Base-by-base conservation (phyloP, 2,329 filamentous ascomycete genomes). In the Arthroderma sp. region DNA sequence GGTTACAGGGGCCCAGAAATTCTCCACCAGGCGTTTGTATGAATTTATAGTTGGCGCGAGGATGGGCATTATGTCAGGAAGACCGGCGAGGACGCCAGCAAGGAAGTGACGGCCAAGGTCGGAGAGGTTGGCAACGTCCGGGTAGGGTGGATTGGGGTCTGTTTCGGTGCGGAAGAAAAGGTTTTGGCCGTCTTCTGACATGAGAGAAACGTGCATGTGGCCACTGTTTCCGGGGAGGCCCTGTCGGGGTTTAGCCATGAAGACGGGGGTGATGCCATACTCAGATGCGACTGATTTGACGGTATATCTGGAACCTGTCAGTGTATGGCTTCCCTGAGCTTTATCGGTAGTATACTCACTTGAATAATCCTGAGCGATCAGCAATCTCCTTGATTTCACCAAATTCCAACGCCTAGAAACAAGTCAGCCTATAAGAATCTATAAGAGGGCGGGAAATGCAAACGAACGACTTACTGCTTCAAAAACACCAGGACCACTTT, bases 1-100 rank as follows among this genome's bases (percentile, higher is more conserved):
- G 0, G 89, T 95, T 4, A 98, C 91, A 0, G 91, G 91, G 0
- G 91, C 91, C 91, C 91, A 98, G 67, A 95, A 96, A 67, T 96
- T 96, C 70, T 98, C 91, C 2, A 98, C 91, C 0, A 98, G 75
- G 3, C 91, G 81, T 68, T 98, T 98, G 73, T 98, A 98, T 49
- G 85, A 94, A 73, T 98, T 98, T 58, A 98, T 77, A 1, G 86
- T 98, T 0, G 91, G 91, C 1, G 89, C 91, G 8, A 98, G 72
- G 47, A 96, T 72, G 1, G 91, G 91, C 91, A 98, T 98, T 53
- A 96, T 78, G 58, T 95, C 86, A 2, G 91, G 86, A 3, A 98
- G 74, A 9, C 89, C 91, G 27, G 85, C 81, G 0, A 98, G 73
- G 1, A 98, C 65, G 5, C 91, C 91, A 0, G 91, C 91, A 0